Base-by-base conservation (phyloP, 257 asterid species). In the Solanum medicagineum region DNA sequence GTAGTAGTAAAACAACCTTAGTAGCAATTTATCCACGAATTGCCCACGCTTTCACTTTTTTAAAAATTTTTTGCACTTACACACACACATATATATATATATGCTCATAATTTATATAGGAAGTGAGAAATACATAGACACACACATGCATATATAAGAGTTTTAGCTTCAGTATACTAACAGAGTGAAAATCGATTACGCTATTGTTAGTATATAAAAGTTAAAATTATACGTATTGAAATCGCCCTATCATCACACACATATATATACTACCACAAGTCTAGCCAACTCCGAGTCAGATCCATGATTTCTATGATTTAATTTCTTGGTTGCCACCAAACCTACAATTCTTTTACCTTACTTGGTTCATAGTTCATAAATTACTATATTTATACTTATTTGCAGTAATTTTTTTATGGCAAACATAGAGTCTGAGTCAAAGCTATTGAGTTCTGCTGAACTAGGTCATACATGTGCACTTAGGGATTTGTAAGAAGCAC, bases 1-100 rank as follows among this genome's bases (percentile, higher is more conserved):
- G 4, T 49, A 9, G 13, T 49, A 49, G 14, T 13, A 51, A 51
- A 51, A 11, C 56, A 51, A 24, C 86, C 86, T 83, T 62, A 71
- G 11, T 81, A 45, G 57, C 47, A 16, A 83, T 26, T 83, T 45
- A 66, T 13, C 96, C 93, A 90, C 94, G 93, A 90, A 84, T 87
- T 87, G 62, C 91, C 93, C 93, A 87, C 96, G 93, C 88, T 71
- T 88, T 87, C 77, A 17, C 83, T 81, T 85, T 85, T 66, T 44
- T 26, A 29, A 29, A 32, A 2, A 12, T 11, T 6, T 62, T 22
- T 14, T 22, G 4, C 11, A 0, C 7, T 5, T 19, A 57, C 15
- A 3, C 11, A n/a, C 8, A 57, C 15, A 3, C 11, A n/a, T 0
- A 45, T 4, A 75, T 22, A 66, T 22, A 22, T 73, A 62, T 56